Evolutionary conservation across 1,284 basidiomycete species (phyloP), one percentile per base, ranked within the genome.

Genomic region (Trametes hirsuta): DNA sequence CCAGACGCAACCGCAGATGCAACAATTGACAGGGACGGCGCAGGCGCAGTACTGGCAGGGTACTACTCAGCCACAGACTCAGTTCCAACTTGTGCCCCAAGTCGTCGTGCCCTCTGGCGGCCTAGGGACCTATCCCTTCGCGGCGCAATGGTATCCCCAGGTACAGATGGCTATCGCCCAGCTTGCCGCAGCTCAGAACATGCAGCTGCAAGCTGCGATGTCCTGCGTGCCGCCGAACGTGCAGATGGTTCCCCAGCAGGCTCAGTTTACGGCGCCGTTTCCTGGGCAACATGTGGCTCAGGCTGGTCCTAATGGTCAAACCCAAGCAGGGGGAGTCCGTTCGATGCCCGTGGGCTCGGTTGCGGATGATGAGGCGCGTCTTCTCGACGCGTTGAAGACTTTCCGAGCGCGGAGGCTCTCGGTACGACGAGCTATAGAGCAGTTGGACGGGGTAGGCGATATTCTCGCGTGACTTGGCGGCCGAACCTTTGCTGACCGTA

Each of bases 371-470:
- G 58, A 63, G 22, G 39, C 45, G 25, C 47, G 25, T 30, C 22
- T 63, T 6, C 25, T 63, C 1, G 40, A 36, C 3, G 58, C 53
- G 18, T 15, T 59, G 47, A 49, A 39, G 25, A n/a, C 21, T 18
- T 55, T 45, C 46, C 45, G 47, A 25, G 12, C 41, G 14, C 15
- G 30, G 14, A 47, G 42, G 0, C 30, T 48, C 24, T 46, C 41
- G 11, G 21, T 30, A 3, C 53, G 58, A 1, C 45, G 40, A 41
- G 61, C 57, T 4, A 11, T 63, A 8, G 58, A 59, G 42, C 45
- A 42, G 36, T 50, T 63, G 12, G 46, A 59, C 15, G 46, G 55
- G 8, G 58, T 63, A 30, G 5, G 56, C 36, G 1, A 11, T n/a
- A 3, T 14, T 34, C 11, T 30, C 6, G 14, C 18, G 15, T 24